Evolutionary conservation across 1,139 yeast genomes (phyloP), one percentile per base, ranked within the genome.

Genomic region (Scheffersomyces illinoinensis): DNA sequence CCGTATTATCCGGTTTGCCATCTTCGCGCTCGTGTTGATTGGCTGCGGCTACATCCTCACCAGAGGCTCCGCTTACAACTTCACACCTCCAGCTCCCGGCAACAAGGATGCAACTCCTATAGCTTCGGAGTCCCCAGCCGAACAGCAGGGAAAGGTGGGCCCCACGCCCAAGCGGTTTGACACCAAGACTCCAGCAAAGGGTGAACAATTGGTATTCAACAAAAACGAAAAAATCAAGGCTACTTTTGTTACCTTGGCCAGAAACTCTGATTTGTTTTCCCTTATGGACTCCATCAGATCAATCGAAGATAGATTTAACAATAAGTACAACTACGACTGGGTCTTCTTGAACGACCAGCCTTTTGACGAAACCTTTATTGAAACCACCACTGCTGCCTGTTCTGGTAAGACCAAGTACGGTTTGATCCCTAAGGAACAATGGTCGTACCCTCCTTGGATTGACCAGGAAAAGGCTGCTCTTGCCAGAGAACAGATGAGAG

Each of bases 21-120:
- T 86, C 53, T 84, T 87, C 68, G 90, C 90, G 47, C 71, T 83
- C 21, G 79, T 85, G 21, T 76, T 87, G 67, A 76, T 87, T 57
- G 74, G 81, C 23, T 85, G 89, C 68, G 89, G 89, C 19, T 86
- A 78, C 68, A 83, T 87, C 56, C 80, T 87, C 53, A 82, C 90
- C 21, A 81, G 83, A 64, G 91, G 91, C 8, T 82, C 88, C 8
- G 76, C 79, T 17, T 78, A 85, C 56, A 72, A 81, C 52, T 75
- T 80, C 52, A 71, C 56, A 60, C 71, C 68, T 49, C 33, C 43
- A 33, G 63, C 52, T 50, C 57, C 57, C n/a, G 50, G 43, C 51
- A 66, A 63, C 57, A 20, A 17, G 21, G 26, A 20, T 21, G 8
- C 51, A 7, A 65, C 57, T n/a, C 53, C 43, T 2, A 6, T 54